phyloP scores from a whole-genome alignment of 2,329 filamentous ascomycete genomes.

The Venturia aucupariae region DNA sequence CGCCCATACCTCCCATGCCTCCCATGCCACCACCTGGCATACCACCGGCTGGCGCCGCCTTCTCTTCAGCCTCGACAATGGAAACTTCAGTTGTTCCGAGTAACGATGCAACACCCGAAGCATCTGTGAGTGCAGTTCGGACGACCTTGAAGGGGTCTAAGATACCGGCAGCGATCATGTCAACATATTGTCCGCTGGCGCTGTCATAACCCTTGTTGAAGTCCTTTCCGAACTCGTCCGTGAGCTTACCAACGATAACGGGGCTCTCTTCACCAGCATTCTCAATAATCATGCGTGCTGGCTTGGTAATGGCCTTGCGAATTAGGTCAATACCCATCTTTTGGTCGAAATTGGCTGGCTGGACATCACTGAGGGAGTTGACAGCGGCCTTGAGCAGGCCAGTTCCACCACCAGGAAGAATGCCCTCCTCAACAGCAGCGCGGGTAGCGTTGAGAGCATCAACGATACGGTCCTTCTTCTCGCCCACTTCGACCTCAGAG shows the following conservation, averaged over 20 bases:
- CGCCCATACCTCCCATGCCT: constrained; percentile 53
- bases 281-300: constrained; percentile 91
- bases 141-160: constrained; percentile 99
- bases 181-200: constrained; percentile 93
- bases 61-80: constrained; percentile 92
- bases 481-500: constrained; percentile 95
- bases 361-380: constrained; percentile 74
- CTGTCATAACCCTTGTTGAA: constrained; percentile 99
- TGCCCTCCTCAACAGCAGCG: constrained; percentile 97
- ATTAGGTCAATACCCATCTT: constrained; percentile 96
- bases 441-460: constrained; percentile 97
- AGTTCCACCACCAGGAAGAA: constrained; percentile 96
- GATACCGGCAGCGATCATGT: constrained; percentile 97
- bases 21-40: constrained; percentile 36
- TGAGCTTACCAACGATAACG: constrained; percentile 95
- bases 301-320: constrained; percentile 95
- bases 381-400: constrained; percentile 93
- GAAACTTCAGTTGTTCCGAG: constrained; percentile 97
- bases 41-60: constrained; percentile 48
- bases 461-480: constrained; percentile 99
- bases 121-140: constrained; percentile 88
- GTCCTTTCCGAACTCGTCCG: constrained; percentile 80
- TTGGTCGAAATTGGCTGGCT: constrained; percentile 95
- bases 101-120: constrained; percentile 90
- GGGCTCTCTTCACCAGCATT: constrained; percentile 94